Conservation (phyloP, 1,284 basidiomycete species). For the Testicularia cyperi region DNA sequence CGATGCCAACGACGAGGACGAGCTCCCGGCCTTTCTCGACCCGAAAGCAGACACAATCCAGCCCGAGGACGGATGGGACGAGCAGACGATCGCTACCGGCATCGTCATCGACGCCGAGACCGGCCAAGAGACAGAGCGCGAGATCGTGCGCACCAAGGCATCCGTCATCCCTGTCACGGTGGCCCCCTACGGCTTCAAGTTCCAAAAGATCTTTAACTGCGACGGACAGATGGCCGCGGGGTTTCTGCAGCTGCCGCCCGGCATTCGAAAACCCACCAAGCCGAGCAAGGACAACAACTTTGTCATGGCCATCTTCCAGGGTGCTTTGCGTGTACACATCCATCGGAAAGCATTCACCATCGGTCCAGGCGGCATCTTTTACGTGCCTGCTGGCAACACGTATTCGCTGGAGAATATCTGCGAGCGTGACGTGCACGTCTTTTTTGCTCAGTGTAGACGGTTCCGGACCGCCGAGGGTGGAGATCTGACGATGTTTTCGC, state of each 20-base stretch:
- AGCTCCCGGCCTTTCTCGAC: slow-evolving; percentile 64
- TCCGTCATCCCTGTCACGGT: slow-evolving; percentile 56
- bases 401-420: slow-evolving; percentile 88
- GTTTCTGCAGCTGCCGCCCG: slow-evolving; percentile 76
- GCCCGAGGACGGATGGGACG: slow-evolving; percentile 77
- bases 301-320: slow-evolving; percentile 66
- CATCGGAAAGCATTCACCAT: slow-evolving; percentile 77
- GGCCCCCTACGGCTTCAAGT: slow-evolving; percentile 71
- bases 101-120: slow-evolving; percentile 72
- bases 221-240: slow-evolving; percentile 88
- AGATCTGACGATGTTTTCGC: slow-evolving; percentile 31
- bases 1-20: slow-evolving; percentile 5
- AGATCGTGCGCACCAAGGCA: slow-evolving; percentile 15
- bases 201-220: slow-evolving; percentile 94
- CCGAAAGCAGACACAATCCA: slow-evolving; percentile 34
- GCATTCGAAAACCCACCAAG: slow-evolving; percentile 80
- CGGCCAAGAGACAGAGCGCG: slow-evolving; percentile 67
- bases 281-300: slow-evolving; percentile 91
- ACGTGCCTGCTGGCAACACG: slow-evolving; percentile 84
- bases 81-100: slow-evolving; percentile 71
- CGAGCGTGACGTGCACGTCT: slow-evolving; percentile 75
- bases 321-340: slow-evolving; percentile 80
- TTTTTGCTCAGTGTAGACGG: slow-evolving; percentile 90
- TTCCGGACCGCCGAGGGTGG: slow-evolving; percentile 22
- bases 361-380: slow-evolving; percentile 79